Evolutionary conservation across 768 basidiomycete genomes (phyloP), one percentile per base, ranked within the genome.

Genomic region (Leccinellum luteum): DNA sequence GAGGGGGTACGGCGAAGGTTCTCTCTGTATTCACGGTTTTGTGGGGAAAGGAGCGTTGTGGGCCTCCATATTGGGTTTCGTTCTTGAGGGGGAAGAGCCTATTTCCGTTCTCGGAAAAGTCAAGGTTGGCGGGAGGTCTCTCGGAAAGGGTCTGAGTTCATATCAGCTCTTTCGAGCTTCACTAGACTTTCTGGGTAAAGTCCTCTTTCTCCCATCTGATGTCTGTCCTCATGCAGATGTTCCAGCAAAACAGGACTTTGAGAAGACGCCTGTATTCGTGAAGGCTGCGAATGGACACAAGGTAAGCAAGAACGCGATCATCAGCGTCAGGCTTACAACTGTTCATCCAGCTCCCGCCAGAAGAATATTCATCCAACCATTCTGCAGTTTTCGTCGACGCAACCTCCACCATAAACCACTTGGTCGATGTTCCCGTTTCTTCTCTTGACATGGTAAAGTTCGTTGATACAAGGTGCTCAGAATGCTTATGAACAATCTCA

Each of bases 111-210:
- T 17, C 2, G 62, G 70, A 35, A 51, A 67, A 31, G 57, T 64
- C 38, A 67, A 74, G 60, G 55, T 45, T 10, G 35, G 62, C 27
- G 77, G 84, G 54, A 85, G 79, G 65, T 80, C 85, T 0, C 67
- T 95, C 3, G 95, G 92, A 6, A 83, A 81, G 55, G 90, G 93
- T 2, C 69, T 98, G 63, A 94, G 92, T 59, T 90, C 91, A 21
- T 97, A 96, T 73, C 94, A 95, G 68, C 77, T 96, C 28, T 89
- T 98, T 71, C 84, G 89, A 63, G 92, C 90, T 32, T 87, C 85
- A 1, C 74, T 96, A 62, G 91, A 94, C 68, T 87, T 94, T 66
- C 69, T 98, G 23, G 83, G 94, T 94, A 66, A 61, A 87, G 28
- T 23, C 15, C 14, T 55, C 35, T 28, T 25, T 48, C 45, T 27